Evolutionary conservation across 2,329 filamentous ascomycete species (phyloP).

Genomic region (Penicillium sp.): DNA sequence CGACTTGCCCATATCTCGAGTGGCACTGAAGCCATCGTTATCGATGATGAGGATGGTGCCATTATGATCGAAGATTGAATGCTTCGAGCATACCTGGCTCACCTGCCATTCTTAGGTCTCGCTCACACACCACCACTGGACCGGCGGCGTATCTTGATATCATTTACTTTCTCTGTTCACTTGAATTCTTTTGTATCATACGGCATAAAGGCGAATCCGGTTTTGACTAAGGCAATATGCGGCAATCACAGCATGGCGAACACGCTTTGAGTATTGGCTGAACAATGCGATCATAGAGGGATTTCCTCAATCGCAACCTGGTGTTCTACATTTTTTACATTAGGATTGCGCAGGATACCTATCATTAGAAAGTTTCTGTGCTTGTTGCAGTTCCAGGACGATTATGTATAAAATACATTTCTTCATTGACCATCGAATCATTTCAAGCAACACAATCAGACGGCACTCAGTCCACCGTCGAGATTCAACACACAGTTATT

Average conservation of each 20-base stretch:
- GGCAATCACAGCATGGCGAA: neutral
- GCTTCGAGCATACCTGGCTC: neutral
- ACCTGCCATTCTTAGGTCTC: neutral
- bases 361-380: neutral
- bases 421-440: neutral
- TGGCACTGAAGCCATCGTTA: constrained; percentile 34
- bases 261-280: neutral
- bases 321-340: neutral
- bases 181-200: constrained; percentile 16
- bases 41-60: constrained; percentile 53
- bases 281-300: neutral
- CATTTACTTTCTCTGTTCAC: neutral
- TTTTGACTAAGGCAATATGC: neutral
- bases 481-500: constrained; percentile 85
- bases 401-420: neutral
- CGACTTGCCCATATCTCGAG: constrained; percentile 44
- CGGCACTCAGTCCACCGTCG: constrained; percentile 75
- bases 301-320: neutral
- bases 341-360: neutral
- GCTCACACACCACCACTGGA: neutral
- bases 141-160: neutral
- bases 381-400: neutral
- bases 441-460: constrained; percentile 33
- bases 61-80: constrained; percentile 64
- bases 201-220: constrained; percentile 10